phyloP scores from a whole-genome alignment of 768 basidiomycete species.

The Auricularia heimuer region DNA sequence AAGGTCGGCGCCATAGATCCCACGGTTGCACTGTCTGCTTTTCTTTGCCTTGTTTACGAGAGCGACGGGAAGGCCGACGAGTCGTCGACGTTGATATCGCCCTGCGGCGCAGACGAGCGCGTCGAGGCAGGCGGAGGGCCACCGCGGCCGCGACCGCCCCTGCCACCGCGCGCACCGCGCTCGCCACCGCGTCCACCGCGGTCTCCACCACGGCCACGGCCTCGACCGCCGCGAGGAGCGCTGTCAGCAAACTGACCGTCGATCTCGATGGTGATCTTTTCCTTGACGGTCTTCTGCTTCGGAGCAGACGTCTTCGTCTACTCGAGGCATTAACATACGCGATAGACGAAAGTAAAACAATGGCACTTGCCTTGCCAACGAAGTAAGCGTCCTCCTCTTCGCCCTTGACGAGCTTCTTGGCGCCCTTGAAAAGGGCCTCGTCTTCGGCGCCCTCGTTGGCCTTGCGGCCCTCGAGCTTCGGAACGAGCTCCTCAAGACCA shows the following conservation, averaged over 20 bases:
- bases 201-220: constrained; percentile 34
- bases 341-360: not conserved
- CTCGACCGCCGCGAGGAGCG: constrained; percentile 37
- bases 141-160: constrained; percentile 19
- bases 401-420: constrained; percentile 50
- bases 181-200: constrained; percentile 32
- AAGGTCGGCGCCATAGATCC: not conserved
- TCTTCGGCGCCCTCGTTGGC: constrained; percentile 75
- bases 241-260: constrained; percentile 84
- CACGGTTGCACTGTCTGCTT: not conserved
- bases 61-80: constrained; percentile 85
- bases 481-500: constrained; percentile 48
- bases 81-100: constrained; percentile 66
- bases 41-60: constrained; percentile 27
- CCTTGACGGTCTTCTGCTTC: constrained; percentile 76
- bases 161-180: constrained; percentile 35
- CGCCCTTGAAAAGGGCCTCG: constrained; percentile 55
- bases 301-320: constrained; percentile 50
- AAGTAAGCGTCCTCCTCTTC: constrained; percentile 68
- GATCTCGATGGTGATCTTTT: constrained; percentile 85
- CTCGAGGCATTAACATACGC: constrained; percentile 3
- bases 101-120: not conserved
- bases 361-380: constrained; percentile 68
- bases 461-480: constrained; percentile 74
- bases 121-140: constrained; percentile 17